phyloP scores from a whole-genome alignment of 768 basidiomycete species.

The Erythrobasidium yunnanense region DNA sequence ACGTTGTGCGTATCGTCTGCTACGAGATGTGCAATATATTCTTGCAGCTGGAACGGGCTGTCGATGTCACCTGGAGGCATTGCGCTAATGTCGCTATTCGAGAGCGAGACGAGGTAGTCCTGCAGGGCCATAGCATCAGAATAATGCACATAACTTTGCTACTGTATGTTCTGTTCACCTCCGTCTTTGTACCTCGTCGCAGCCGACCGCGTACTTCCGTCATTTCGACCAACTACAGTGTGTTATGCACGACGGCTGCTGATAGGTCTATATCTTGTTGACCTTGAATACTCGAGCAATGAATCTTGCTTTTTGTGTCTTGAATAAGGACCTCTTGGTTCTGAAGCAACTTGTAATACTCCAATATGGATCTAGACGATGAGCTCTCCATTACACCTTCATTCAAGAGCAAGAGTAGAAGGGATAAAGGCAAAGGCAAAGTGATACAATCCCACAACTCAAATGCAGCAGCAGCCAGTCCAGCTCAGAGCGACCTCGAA shows the following conservation, averaged over 20 bases:
- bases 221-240: no score
- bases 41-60: conserved; percentile 88
- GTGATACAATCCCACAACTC: no score
- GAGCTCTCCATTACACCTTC: conserved; percentile 9
- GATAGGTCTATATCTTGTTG: no score
- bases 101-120: conserved; percentile 16
- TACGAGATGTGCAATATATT: conserved; percentile 81
- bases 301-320: no score
- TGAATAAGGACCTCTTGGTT: no score
- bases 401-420: conserved; percentile 16
- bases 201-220: conserved; percentile 17
- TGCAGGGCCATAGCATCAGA: not conserved
- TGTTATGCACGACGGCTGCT: no score
- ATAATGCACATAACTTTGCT: no score
- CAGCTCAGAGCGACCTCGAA: no score
- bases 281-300: no score
- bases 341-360: not conserved
- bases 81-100: not conserved
- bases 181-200: conserved; percentile 16
- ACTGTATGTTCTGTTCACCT: no score
- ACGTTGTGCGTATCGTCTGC: conserved; percentile 80
- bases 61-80: conserved; percentile 47
- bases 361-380: conserved; percentile 1
- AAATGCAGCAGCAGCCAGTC: no score
- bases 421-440: conserved; percentile 22